Evolutionary conservation across 2,329 filamentous ascomycete genomes (phyloP).

Genomic region (Colletotrichum godetiae): DNA sequence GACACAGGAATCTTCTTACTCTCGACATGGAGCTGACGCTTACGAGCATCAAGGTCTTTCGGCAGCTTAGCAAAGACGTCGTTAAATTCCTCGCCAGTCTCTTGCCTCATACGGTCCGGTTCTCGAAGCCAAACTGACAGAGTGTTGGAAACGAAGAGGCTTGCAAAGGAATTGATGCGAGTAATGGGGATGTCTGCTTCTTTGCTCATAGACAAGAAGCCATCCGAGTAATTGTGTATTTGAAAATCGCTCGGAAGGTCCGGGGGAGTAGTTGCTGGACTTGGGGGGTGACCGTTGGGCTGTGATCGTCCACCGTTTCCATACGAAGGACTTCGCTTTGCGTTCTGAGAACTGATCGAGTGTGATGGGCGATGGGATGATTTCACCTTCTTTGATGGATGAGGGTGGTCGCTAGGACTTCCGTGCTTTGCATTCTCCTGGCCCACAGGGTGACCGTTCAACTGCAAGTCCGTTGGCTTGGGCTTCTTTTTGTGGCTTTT

Average conservation of each 20-base stretch:
- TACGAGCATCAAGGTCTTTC: constrained; percentile 54
- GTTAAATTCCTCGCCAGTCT: constrained; percentile 71
- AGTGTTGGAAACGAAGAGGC: constrained; percentile 78
- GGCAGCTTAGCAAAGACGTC: constrained; percentile 76
- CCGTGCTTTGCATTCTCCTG: constrained; percentile 64
- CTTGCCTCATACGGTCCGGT: constrained; percentile 73
- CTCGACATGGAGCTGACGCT: constrained; percentile 61
- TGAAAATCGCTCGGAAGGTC: constrained; percentile 72
- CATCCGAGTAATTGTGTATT: constrained; percentile 77
- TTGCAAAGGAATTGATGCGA: constrained; percentile 82
- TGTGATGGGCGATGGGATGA: constrained; percentile 82
- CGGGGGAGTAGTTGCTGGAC: constrained; percentile 81
- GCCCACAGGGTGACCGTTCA: constrained; percentile 74
- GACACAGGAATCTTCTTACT: constrained; percentile 57
- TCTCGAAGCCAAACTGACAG: constrained; percentile 85
- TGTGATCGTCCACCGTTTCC: constrained; percentile 69
- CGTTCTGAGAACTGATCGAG: constrained; percentile 77
- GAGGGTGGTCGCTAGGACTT: constrained; percentile 58
- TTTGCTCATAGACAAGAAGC: constrained; percentile 81
- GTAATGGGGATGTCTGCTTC: constrained; percentile 68
- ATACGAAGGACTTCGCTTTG: constrained; percentile 73
- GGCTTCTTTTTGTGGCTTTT: constrained; percentile 92
- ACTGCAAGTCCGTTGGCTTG: constrained; percentile 75
- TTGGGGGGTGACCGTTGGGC: constrained; percentile 70
- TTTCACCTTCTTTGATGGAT: constrained; percentile 82